phyloP scores from a whole-genome alignment of 176 grass and related monocot genomes.

The Hyparrhenia diplandra region DNA sequence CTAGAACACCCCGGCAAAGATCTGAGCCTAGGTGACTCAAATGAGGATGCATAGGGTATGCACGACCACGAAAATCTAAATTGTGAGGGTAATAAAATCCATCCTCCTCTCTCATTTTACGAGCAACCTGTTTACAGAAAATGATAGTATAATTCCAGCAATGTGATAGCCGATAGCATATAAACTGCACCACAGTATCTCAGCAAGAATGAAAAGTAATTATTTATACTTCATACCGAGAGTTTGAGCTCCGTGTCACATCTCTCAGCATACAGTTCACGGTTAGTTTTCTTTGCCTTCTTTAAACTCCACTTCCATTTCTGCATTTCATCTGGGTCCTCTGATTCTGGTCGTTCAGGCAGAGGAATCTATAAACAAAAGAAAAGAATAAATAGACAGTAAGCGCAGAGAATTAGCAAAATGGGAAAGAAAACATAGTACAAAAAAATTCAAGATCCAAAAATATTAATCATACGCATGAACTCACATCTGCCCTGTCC shows the following conservation, averaged over 20 bases:
- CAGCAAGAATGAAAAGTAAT: conserved; percentile 10
- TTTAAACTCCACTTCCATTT: conserved; percentile 78
- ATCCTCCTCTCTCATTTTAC: conserved; percentile 84
- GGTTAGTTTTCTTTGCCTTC: conserved; percentile 82
- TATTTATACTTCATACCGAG: conserved; percentile 61
- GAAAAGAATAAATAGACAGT: conserved; percentile 4
- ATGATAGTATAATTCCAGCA: conserved; percentile 8
- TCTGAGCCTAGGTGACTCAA: conserved; percentile 89
- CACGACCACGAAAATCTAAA: conserved; percentile 87
- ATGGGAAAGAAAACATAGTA: background rate
- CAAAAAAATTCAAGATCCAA: conserved; percentile 4
- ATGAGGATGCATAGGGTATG: conserved; percentile 97
- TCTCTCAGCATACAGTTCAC: conserved; percentile 80
- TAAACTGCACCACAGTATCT: conserved; percentile 15
- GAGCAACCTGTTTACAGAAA: conserved; percentile 78
- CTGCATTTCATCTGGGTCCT: conserved; percentile 60
- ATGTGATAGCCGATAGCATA: conserved; percentile 7
- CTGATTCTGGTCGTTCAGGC: conserved; percentile 57
- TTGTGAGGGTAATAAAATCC: conserved; percentile 98
- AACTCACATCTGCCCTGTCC: conserved; percentile 75
- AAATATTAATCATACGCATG: background rate
- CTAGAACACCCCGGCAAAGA: conserved; percentile 84
- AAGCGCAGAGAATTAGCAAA: background rate
- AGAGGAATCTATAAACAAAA: conserved; percentile 56
- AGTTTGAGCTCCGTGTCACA: conserved; percentile 94